Evolutionary conservation across 1,139 yeast genomes (phyloP).

Genomic region (Pichia cactophila): DNA sequence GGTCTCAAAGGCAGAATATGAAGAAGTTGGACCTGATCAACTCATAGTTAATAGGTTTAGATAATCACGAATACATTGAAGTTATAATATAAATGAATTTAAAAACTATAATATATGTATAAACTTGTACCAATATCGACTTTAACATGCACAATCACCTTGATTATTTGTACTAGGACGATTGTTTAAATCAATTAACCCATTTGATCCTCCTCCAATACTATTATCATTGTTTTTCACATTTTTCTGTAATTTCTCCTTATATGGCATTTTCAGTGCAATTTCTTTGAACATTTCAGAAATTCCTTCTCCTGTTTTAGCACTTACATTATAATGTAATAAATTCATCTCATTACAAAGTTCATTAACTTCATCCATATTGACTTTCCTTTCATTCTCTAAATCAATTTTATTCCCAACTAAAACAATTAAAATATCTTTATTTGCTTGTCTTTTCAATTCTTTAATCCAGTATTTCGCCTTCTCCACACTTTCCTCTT

Average conservation of each 20-base stretch:
- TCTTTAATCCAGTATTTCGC: slow-evolving; percentile 97
- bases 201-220: slow-evolving; percentile 2
- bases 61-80: slow-evolving; percentile 21
- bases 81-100: not conserved
- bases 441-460: slow-evolving; percentile 80
- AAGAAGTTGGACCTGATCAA: slow-evolving; percentile 84
- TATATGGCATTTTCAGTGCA: slow-evolving; percentile 60
- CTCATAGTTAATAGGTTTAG: slow-evolving; percentile 69
- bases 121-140: not conserved
- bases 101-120: no score
- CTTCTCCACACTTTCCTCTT: slow-evolving; percentile 64
- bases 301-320: slow-evolving; percentile 82
- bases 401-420: slow-evolving; percentile 82
- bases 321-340: slow-evolving; percentile 86
- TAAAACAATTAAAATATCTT: slow-evolving; percentile 74
- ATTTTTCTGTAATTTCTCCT: slow-evolving; percentile 24
- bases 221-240: slow-evolving; percentile 14
- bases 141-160: slow-evolving; percentile 26
- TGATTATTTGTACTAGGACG: slow-evolving; percentile 39
- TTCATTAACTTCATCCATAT: slow-evolving; percentile 43
- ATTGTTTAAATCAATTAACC: slow-evolving; percentile 36
- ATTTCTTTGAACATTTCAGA: slow-evolving; percentile 73
- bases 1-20: slow-evolving; percentile 88
- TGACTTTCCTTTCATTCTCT: slow-evolving; percentile 46
- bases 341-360: slow-evolving; percentile 71